Conservation (phyloP, 2,329 filamentous ascomycete genomes). For the Aspergillus sp. region DNA sequence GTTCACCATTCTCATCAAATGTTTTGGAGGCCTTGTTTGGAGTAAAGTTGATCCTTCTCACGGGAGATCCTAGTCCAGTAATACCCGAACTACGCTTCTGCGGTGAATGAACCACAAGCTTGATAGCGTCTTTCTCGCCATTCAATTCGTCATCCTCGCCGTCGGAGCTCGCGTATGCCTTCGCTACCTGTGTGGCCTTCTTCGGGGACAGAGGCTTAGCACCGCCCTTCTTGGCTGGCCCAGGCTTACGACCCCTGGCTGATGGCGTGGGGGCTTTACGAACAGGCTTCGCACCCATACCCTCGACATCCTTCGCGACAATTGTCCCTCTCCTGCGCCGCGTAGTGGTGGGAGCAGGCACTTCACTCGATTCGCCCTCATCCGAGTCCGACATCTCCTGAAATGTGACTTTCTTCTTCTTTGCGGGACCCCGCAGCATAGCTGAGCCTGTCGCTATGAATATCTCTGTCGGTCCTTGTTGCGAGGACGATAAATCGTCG, state of each 20-base stretch:
- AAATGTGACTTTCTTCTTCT: slow-evolving; percentile 50
- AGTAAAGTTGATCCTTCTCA: slow-evolving; percentile 33
- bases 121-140: slow-evolving; percentile 35
- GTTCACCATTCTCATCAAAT: slow-evolving; percentile 35
- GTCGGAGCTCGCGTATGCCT: slow-evolving; percentile 39
- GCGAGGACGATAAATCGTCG: slow-evolving; percentile 12
- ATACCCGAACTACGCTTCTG: slow-evolving; percentile 28
- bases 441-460: slow-evolving; percentile 30
- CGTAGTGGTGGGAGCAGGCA: slow-evolving; percentile 19
- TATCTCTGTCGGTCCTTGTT: slow-evolving; percentile 22
- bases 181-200: slow-evolving; percentile 49
- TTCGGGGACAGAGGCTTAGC: slow-evolving; percentile 48
- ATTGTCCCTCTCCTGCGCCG: slow-evolving; percentile 25
- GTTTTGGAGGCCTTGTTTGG: slow-evolving; percentile 24
- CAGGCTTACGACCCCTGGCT: slow-evolving; percentile 32
- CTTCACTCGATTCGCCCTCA: slow-evolving; percentile 39
- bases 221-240: slow-evolving; percentile 30
- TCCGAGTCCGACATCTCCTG: slow-evolving; percentile 43
- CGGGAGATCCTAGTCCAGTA: slow-evolving; percentile 34
- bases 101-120: slow-evolving; percentile 36
- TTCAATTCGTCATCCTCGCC: slow-evolving; percentile 46
- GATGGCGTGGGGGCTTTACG: slow-evolving; percentile 39
- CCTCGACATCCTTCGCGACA: slow-evolving; percentile 29
- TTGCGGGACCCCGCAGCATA: slow-evolving; percentile 29
- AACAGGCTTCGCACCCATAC: slow-evolving; percentile 47